Conservation (phyloP, 1,284 basidiomycete genomes). For the Peniophora sp. region DNA sequence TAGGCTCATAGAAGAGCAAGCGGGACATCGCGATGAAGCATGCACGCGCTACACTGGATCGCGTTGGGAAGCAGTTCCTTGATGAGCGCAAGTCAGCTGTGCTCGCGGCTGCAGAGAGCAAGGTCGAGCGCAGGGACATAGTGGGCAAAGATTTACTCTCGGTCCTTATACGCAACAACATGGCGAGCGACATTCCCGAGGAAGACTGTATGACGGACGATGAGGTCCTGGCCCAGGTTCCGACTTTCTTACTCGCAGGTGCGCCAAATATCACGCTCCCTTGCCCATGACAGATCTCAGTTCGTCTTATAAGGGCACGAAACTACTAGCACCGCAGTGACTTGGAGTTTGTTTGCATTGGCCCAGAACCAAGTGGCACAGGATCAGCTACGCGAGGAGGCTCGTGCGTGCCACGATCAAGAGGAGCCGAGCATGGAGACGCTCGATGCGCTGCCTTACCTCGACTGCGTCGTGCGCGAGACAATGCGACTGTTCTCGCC, state of each 20-base stretch:
- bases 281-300: slow-evolving; percentile 39
- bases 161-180: slow-evolving; percentile 54
- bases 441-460: slow-evolving; percentile 47
- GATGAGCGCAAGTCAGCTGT: not conserved
- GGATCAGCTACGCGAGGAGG: slow-evolving; percentile 60
- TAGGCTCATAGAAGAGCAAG: not conserved
- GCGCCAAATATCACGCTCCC: not conserved
- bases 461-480: slow-evolving; percentile 66
- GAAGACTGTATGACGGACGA: slow-evolving; percentile 58
- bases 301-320: slow-evolving; percentile 49
- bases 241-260: not conserved
- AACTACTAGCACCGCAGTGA: slow-evolving; percentile 22
- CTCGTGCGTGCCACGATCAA: slow-evolving; percentile 27
- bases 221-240: slow-evolving; percentile 61
- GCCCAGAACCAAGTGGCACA: slow-evolving; percentile 49
- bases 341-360: slow-evolving; percentile 61
- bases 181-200: slow-evolving; percentile 46
- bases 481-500: slow-evolving; percentile 58
- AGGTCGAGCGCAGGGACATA: not conserved
- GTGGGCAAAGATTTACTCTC: slow-evolving; percentile 39
- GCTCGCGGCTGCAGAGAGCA: not conserved
- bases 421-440: slow-evolving; percentile 43
- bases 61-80: not conserved
- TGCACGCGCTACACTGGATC: not conserved
- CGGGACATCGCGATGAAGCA: not conserved